Conservation (phyloP, 306 rosid species). For the Glycyrrhiza uralensis region DNA sequence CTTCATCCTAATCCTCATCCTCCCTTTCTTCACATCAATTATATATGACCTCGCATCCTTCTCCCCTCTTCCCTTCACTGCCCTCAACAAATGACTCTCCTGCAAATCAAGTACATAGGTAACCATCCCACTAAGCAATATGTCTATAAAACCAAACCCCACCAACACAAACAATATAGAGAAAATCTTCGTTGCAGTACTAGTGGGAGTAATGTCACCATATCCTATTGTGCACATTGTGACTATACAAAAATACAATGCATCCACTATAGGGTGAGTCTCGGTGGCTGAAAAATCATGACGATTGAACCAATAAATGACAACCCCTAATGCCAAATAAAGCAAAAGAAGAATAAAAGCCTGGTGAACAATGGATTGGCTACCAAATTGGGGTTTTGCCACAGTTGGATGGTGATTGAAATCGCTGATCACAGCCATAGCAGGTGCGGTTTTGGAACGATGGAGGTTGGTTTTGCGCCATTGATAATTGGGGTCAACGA, state of each 20-base stretch:
- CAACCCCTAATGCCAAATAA: constrained; percentile 70
- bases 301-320: constrained; percentile 72
- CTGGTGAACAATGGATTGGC: constrained; percentile 62
- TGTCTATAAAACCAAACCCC: constrained; percentile 91
- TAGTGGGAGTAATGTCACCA: constrained; percentile 85
- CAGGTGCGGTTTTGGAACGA: constrained; percentile 92
- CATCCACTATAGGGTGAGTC: constrained; percentile 90
- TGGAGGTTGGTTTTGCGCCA: constrained; percentile 61
- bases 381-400: constrained; percentile 48
- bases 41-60: constrained; percentile 58
- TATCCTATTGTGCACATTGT: constrained; percentile 98
- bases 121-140: constrained; percentile 89
- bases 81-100: constrained; percentile 66
- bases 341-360: constrained; percentile 58
- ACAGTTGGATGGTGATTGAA: constrained; percentile 17
- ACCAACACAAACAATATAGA: constrained; percentile 80
- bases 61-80: constrained; percentile 53
- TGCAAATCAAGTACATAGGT: constrained; percentile 89
- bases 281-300: constrained; percentile 48
- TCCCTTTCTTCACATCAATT: constrained; percentile 90
- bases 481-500: constrained; percentile 58
- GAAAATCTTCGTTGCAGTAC: constrained; percentile 70
- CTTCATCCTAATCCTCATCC: constrained; percentile 98
- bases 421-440: constrained; percentile 75
- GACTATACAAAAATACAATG: constrained; percentile 84